Percentiles rank a stretch among this genome's conserved stretches.
These are phyloP conservation scores for Volvariella volvacea DNA, from an alignment of 1,284 basidiomycete genomes.

Conservation along the genomic window DNA sequence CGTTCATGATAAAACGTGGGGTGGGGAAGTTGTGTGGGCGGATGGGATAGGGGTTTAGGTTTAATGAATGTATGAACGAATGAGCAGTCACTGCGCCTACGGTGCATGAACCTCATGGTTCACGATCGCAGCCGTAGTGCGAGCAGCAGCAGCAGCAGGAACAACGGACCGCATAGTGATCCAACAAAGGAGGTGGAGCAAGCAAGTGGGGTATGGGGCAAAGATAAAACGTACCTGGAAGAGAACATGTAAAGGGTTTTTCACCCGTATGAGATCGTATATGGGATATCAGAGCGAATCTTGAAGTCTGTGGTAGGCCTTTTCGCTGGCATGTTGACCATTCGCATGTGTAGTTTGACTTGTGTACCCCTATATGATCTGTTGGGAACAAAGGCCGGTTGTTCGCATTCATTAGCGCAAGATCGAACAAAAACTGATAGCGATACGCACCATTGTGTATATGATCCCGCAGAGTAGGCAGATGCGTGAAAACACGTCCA, in stretches of 20 bases:
- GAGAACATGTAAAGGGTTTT: slow-evolving; percentile 82
- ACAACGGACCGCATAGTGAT: no score
- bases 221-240: slow-evolving; percentile 50
- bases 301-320: slow-evolving; percentile 77
- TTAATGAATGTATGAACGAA: no score
- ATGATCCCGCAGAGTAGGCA: slow-evolving; percentile 71
- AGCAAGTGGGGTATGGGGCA: no score
- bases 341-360: slow-evolving; percentile 83
- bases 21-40: no score
- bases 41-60: no score
- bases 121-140: not conserved
- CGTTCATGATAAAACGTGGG: no score
- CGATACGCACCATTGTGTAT: slow-evolving; percentile 70
- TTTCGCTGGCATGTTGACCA: slow-evolving; percentile 78
- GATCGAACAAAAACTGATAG: slow-evolving; percentile 6
- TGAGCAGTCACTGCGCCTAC: no score
- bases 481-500: slow-evolving; percentile 59
- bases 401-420: slow-evolving; percentile 2
- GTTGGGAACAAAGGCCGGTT: slow-evolving; percentile 1
- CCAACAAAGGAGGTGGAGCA: no score
- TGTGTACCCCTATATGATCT: slow-evolving; percentile 84
- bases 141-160: not conserved
- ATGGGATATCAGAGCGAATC: slow-evolving; percentile 84
- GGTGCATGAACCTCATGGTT: no score
- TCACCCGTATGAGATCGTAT: slow-evolving; percentile 89